These are phyloP conservation scores for Mortierella sp. DNA, from an alignment of 371 early-diverging fungal species.

Conservation along the genomic window DNA sequence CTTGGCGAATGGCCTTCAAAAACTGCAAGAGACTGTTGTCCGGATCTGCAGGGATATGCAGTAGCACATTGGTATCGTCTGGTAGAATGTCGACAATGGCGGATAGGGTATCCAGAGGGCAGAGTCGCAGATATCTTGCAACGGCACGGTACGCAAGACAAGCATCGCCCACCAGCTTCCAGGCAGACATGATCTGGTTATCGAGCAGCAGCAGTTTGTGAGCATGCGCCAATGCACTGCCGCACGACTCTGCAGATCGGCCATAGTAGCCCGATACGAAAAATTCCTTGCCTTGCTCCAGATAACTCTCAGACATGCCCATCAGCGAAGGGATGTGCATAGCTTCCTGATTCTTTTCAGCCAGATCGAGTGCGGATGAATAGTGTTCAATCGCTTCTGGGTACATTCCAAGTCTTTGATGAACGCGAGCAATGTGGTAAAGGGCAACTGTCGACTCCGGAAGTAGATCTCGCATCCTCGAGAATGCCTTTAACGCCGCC, in stretches of 20 bases:
- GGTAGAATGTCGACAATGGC: conserved; percentile 47
- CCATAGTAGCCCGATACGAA: conserved; percentile 80
- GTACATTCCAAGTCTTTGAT: conserved; percentile 73
- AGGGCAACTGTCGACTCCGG: conserved; percentile 62
- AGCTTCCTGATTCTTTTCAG: conserved; percentile 55
- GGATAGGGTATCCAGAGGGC: conserved; percentile 55
- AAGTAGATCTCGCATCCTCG: conserved; percentile 75
- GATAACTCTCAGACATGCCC: conserved; percentile 73
- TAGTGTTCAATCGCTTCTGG: conserved; percentile 74
- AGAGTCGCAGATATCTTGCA: conserved; percentile 61
- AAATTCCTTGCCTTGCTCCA: conserved; percentile 71
- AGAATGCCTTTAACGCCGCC: conserved; percentile 86
- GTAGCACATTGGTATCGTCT: conserved; percentile 53
- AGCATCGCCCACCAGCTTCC: conserved; percentile 81
- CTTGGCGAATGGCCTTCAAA: neutral
- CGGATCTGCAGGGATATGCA: conserved; percentile 58
- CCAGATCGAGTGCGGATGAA: conserved; percentile 57
- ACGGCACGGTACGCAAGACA: conserved; percentile 66
- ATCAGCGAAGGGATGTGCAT: conserved; percentile 66
- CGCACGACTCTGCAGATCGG: conserved; percentile 70
- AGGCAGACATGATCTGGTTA: conserved; percentile 58
- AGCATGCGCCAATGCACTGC: conserved; percentile 58
- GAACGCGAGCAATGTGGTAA: conserved; percentile 69
- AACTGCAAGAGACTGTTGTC: conserved; percentile 11
- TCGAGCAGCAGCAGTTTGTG: conserved; percentile 49